phyloP scores from a whole-genome alignment of 2,329 filamentous ascomycete genomes.

The Diplocarpon rosae region DNA sequence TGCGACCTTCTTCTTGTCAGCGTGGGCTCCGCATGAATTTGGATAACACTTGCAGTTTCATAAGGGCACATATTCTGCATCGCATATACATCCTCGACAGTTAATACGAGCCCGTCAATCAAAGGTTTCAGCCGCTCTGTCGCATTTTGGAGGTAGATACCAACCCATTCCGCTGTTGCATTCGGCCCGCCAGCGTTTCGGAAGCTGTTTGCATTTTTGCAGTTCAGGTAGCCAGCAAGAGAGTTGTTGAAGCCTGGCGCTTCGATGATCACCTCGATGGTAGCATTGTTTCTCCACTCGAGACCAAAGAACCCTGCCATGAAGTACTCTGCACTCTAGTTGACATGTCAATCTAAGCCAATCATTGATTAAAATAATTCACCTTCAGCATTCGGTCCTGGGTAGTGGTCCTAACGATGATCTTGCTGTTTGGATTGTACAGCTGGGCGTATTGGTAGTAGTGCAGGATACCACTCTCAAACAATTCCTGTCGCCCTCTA shows the following conservation, averaged over 20 bases:
- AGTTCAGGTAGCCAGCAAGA: constrained; percentile 55
- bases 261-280: constrained; percentile 63
- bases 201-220: constrained; percentile 45
- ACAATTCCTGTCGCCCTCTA: constrained; percentile 61
- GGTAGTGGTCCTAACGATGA: constrained; percentile 63
- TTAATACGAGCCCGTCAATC: constrained; percentile 52
- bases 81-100: constrained; percentile 49
- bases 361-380: constrained; percentile 15
- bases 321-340: constrained; percentile 55
- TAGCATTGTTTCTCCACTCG: constrained; percentile 61
- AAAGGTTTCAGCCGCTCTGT: constrained; percentile 46
- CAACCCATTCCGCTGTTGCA: constrained; percentile 48
- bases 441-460: constrained; percentile 46
- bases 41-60: constrained; percentile 42
- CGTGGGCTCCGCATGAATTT: constrained; percentile 3
- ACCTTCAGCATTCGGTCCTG: constrained; percentile 65
- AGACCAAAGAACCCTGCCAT: constrained; percentile 70
- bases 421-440: constrained; percentile 61
- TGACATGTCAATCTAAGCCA: constrained; percentile 2
- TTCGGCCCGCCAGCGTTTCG: constrained; percentile 38
- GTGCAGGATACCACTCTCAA: constrained; percentile 58
- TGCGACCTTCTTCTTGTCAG: constrained; percentile 37
- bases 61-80: constrained; percentile 66
- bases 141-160: constrained; percentile 53
- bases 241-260: constrained; percentile 55